A percentile compares a stretch with the other conserved stretches of the same genome.
Evolutionary conservation across 2,329 filamentous ascomycete species (phyloP).

Genomic region (Incumbomyces lentus): DNA sequence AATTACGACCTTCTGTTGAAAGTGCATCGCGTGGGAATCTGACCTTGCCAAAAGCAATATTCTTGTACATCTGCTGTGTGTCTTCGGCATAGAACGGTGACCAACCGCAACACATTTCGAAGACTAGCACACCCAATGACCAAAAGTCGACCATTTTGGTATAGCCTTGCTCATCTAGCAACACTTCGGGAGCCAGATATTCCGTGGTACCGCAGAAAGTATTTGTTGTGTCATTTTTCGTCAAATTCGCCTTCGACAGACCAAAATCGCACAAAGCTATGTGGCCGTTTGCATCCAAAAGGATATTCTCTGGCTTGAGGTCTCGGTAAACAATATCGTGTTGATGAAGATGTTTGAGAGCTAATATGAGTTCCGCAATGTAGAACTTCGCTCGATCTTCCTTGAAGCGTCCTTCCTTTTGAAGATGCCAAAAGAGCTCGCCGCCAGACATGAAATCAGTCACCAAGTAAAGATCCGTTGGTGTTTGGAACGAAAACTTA

Average conservation of each 20-base stretch:
- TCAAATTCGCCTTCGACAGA: slow-evolving; percentile 91
- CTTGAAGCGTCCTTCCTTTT: slow-evolving; percentile 91
- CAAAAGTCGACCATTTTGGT: slow-evolving; percentile 99
- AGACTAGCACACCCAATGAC: slow-evolving; percentile 93
- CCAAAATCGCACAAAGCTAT: slow-evolving; percentile 97
- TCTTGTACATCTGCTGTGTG: slow-evolving; percentile 99
- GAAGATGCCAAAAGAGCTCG: slow-evolving; percentile 96
- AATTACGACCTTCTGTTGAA: slow-evolving; percentile 89
- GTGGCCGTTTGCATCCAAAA: slow-evolving; percentile 92
- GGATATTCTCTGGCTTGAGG: slow-evolving; percentile 93
- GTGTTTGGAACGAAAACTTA: slow-evolving; percentile 98
- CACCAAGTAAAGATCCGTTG: slow-evolving; percentile 92
- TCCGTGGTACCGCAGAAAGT: slow-evolving; percentile 98
- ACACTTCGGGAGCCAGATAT: slow-evolving; percentile 88
- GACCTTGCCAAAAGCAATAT: slow-evolving; percentile 98
- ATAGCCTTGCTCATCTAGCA: slow-evolving; percentile 92
- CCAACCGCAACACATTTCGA: slow-evolving; percentile 99
- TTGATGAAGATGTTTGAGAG: slow-evolving; percentile 87
- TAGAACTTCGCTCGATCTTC: slow-evolving; percentile 96
- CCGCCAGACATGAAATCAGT: slow-evolving; percentile 99
- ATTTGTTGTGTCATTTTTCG: slow-evolving; percentile 95
- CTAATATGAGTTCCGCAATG: slow-evolving; percentile 92
- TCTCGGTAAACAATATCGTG: slow-evolving; percentile 98
- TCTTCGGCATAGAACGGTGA: slow-evolving; percentile 98
- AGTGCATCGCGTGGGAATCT: slow-evolving; percentile 90